phyloP scores from a whole-genome alignment of 2,329 filamentous ascomycete species.

The Beauveria rudraprayagi region DNA sequence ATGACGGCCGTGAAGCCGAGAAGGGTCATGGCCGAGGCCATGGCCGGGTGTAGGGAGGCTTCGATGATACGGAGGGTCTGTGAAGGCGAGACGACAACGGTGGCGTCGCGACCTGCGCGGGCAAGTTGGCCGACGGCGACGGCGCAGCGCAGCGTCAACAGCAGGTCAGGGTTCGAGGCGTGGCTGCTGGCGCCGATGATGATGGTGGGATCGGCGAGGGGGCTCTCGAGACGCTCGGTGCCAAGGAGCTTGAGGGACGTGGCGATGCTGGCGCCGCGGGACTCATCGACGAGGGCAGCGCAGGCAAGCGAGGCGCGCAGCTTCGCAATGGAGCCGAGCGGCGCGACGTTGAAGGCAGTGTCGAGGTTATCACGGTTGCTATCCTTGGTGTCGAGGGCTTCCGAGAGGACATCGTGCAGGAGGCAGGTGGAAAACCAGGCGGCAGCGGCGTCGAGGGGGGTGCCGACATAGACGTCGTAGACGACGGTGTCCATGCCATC shows the following conservation, averaged over 20 bases:
- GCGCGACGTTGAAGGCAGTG: conserved; percentile 65
- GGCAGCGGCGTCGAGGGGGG: conserved; percentile 80
- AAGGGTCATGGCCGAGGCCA: conserved; percentile 40
- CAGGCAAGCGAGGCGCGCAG: conserved; percentile 51
- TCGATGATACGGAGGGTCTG: conserved; percentile 41
- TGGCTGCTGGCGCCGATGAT: conserved; percentile 38
- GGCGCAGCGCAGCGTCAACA: conserved; percentile 50
- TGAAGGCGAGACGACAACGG: conserved; percentile 22
- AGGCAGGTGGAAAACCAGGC: conserved; percentile 80
- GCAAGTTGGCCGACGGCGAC: conserved; percentile 53
- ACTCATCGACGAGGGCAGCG: conserved; percentile 46
- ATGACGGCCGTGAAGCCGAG: conserved; percentile 53
- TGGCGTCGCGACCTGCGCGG: conserved; percentile 28
- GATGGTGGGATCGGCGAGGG: conserved; percentile 24
- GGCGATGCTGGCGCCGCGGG: conserved; percentile 48
- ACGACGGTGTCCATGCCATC: conserved; percentile 76
- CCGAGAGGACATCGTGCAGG: conserved; percentile 60
- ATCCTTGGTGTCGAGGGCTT: conserved; percentile 40
- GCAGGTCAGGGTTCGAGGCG: conserved; percentile 41
- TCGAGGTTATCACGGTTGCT: conserved; percentile 42
- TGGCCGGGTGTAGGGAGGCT: conserved; percentile 37
- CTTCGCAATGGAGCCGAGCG: conserved; percentile 66
- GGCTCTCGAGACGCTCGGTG: conserved; percentile 20
- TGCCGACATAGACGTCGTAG: conserved; percentile 75
- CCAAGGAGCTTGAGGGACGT: conserved; percentile 44